phyloP scores from a whole-genome alignment of 2,329 filamentous ascomycete genomes.

The Fusarium bactridioides region DNA sequence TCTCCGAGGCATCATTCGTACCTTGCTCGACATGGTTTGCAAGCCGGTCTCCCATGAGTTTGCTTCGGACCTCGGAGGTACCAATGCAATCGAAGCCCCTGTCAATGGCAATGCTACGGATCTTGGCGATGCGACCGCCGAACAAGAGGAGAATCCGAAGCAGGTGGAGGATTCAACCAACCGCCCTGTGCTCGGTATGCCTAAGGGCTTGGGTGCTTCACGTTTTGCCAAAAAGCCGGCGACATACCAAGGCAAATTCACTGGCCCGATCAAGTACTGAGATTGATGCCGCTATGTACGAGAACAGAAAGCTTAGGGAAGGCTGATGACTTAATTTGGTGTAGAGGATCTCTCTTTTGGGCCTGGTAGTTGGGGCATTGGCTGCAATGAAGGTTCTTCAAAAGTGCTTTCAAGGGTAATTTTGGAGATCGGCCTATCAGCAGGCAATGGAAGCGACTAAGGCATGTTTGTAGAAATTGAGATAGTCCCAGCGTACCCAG shows the following conservation, averaged over 20 bases:
- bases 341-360: neutral
- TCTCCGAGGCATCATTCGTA: constrained; percentile 32
- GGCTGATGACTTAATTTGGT: neutral
- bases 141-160: neutral
- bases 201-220: constrained; percentile 29
- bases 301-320: neutral
- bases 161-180: neutral
- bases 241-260: constrained; percentile 13
- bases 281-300: neutral
- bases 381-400: neutral
- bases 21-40: constrained; percentile 9
- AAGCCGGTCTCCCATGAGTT: neutral
- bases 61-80: neutral
- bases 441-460: neutral
- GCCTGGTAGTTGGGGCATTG: neutral
- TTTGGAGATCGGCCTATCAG: neutral
- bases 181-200: neutral
- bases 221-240: constrained; percentile 17
- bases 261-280: constrained; percentile 11
- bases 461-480: constrained; percentile 14
- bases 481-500: constrained; percentile 1
- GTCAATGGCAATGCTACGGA: neutral
- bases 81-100: neutral
- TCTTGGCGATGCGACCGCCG: neutral
- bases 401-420: neutral